phyloP scores from a whole-genome alignment of 2,329 filamentous ascomycete species.

The Xylariaceae sp. region DNA sequence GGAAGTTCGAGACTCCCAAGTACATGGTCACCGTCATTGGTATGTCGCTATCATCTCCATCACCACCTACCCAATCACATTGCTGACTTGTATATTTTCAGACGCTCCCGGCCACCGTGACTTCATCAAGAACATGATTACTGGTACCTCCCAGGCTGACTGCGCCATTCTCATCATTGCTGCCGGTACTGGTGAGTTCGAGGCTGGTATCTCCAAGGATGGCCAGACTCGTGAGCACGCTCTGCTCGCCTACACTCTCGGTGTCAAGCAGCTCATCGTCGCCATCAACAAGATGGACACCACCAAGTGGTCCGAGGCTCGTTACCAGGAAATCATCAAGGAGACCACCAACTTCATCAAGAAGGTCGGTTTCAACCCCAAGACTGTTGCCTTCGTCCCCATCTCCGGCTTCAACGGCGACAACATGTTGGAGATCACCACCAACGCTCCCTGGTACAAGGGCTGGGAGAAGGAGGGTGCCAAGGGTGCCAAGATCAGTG shows the following conservation, averaged over 20 bases:
- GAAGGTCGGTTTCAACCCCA: constrained; percentile 99
- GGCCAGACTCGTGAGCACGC: constrained; percentile 99
- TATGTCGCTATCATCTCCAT: constrained; percentile 43
- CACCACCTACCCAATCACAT: not conserved
- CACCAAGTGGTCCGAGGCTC: constrained; percentile 93
- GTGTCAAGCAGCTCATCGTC: constrained; percentile 99
- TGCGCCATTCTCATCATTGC: constrained; percentile 99
- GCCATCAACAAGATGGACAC: constrained; percentile 99
- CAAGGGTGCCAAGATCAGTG: constrained; percentile 76
- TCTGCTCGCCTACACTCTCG: constrained; percentile 98
- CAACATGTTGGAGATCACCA: constrained; percentile 92
- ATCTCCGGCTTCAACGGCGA: constrained; percentile 99
- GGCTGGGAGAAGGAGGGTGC: constrained; percentile 92
- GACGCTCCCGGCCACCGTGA: constrained; percentile 99
- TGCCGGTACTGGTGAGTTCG: constrained; percentile 99
- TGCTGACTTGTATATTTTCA: constrained; percentile 29
- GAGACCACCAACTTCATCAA: constrained; percentile 99
- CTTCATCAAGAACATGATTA: constrained; percentile 99
- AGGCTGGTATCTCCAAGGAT: constrained; percentile 99
- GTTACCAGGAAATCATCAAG: constrained; percentile 99
- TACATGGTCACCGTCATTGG: constrained; percentile 98
- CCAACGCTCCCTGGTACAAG: constrained; percentile 99
- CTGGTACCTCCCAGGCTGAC: constrained; percentile 99
- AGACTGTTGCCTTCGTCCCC: constrained; percentile 95
- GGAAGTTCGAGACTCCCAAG: constrained; percentile 99